A percentile compares a stretch with the other conserved stretches of the same genome.
Evolutionary conservation across 345 rosid species (phyloP).

Genomic region (Litchi chinensis): DNA sequence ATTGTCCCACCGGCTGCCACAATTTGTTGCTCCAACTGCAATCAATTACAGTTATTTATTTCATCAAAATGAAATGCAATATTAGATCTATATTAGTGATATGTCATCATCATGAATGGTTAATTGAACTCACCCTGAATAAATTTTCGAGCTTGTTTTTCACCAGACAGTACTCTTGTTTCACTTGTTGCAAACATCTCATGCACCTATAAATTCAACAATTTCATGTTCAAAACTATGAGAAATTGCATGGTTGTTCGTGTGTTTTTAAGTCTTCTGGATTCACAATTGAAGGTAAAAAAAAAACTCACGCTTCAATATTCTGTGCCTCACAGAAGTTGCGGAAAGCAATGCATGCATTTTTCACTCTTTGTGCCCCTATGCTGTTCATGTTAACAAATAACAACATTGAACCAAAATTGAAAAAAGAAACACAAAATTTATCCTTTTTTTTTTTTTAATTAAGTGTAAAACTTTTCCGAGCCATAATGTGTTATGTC

Average conservation of each 20-base stretch:
- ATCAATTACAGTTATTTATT: constrained; percentile 2
- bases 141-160: constrained; percentile 83
- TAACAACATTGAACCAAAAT: background rate
- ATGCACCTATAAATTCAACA: constrained; percentile 51
- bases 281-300: background rate
- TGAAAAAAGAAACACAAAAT: too few relatives aligned
- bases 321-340: constrained; percentile 80
- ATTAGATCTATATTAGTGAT: background rate
- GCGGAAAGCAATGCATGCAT: constrained; percentile 82
- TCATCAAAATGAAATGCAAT: background rate
- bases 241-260: too few relatives aligned
- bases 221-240: background rate
- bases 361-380: constrained; percentile 87
- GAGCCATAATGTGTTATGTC: too few relatives aligned
- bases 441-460: too few relatives aligned
- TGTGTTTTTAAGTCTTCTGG: too few relatives aligned
- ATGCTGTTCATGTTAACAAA: constrained; percentile 58
- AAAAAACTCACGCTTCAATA: constrained; percentile 61
- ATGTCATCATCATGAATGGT: background rate
- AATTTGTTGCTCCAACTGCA: constrained; percentile 90
- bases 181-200: constrained; percentile 83
- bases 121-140: constrained; percentile 54
- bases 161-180: constrained; percentile 70
- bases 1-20: constrained; percentile 85
- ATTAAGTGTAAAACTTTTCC: too few relatives aligned